These are phyloP conservation scores for Aaosphaeria pasadenensis DNA, from an alignment of 2,329 filamentous ascomycete species.

Conservation along the genomic window DNA sequence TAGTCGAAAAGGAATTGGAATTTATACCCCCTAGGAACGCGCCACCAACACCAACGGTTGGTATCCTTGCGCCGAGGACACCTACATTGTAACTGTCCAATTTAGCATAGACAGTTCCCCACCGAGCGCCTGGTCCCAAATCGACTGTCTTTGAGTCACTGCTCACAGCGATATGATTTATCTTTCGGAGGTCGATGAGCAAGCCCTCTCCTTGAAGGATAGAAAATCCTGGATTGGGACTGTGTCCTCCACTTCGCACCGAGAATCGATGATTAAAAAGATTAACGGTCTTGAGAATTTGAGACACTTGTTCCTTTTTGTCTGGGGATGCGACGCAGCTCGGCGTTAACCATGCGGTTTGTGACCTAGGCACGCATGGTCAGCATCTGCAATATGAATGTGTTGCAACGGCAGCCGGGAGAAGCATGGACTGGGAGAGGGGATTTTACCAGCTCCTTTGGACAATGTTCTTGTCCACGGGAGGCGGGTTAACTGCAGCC, in stretches of 20 bases:
- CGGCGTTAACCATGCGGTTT: conserved; percentile 9
- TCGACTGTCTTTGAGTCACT: conserved; percentile 18
- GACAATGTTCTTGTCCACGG: background rate
- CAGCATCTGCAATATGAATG: background rate
- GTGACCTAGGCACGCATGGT: background rate
- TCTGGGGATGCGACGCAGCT: conserved; percentile 16
- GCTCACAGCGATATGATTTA: conserved; percentile 18
- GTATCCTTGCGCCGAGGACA: conserved; percentile 22
- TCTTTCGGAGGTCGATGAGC: conserved; percentile 6
- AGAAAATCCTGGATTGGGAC: conserved; percentile 17
- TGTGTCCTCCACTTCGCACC: conserved; percentile 20
- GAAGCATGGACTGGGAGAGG: background rate
- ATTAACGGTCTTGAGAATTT: conserved; percentile 11
- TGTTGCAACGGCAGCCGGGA: background rate
- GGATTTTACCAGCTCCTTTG: conserved; percentile 1
- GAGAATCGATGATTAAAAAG: conserved; percentile 13
- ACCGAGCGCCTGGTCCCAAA: conserved; percentile 25
- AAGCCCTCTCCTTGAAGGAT: conserved; percentile 18
- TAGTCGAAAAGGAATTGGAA: background rate
- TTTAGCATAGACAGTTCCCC: conserved; percentile 25
- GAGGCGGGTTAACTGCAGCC: conserved; percentile 1
- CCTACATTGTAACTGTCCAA: conserved; percentile 17
- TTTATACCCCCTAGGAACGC: conserved; percentile 18
- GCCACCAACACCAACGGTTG: conserved; percentile 24
- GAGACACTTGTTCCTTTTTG: conserved; percentile 13